Conservation (phyloP, 306 rosid species). For the Hylodesmum podocarpum region DNA sequence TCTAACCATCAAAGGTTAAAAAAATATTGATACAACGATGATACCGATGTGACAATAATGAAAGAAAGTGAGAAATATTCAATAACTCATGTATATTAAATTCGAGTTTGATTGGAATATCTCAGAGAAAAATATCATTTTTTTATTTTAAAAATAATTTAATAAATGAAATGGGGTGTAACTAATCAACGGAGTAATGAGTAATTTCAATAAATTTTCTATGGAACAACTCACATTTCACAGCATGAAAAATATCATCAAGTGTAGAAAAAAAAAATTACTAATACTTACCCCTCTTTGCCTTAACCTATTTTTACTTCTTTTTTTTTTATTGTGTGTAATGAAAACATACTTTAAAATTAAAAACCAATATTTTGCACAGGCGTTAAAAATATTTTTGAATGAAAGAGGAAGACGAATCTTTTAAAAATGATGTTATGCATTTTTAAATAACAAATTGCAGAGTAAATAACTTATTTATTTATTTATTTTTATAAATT, state of each 20-base stretch:
- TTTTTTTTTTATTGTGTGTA: no score
- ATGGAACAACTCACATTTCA: neutral
- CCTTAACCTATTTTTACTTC: no score
- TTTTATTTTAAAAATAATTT: neutral
- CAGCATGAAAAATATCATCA: neutral
- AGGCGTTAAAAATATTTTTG: no score
- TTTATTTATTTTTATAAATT: neutral
- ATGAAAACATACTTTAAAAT: no score
- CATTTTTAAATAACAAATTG: neutral
- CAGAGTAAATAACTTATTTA: neutral
- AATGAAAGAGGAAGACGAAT: no score
- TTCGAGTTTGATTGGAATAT: neutral
- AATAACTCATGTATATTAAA: neutral
- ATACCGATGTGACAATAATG: no score
- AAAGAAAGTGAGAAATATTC: neutral
- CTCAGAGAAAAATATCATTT: neutral
- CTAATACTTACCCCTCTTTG: no score
- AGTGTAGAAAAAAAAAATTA: no score
- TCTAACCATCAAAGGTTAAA: no score
- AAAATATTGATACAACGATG: no score
- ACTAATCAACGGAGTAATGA: neutral
- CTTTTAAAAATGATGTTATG: neutral
- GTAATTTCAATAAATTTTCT: no score
- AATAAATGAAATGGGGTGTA: neutral
- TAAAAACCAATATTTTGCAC: no score